phyloP scores from a whole-genome alignment of 2,329 filamentous ascomycete genomes.

The Hirsutella minnesotensis region DNA sequence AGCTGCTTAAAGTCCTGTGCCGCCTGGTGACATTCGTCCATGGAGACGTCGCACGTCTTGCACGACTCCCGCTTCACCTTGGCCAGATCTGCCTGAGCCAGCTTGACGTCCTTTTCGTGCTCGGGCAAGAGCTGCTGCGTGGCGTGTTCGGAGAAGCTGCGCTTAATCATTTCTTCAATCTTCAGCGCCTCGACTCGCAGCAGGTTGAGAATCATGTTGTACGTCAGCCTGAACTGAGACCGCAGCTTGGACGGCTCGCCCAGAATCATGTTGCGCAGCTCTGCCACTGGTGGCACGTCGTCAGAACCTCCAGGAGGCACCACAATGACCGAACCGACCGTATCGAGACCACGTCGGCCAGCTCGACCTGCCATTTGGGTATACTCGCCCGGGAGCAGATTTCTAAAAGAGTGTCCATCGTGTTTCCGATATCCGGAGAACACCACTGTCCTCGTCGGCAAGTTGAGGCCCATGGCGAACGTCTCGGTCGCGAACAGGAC shows the following conservation, averaged over 20 bases:
- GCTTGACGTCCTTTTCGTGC: constrained; percentile 86
- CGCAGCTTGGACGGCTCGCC: constrained; percentile 90
- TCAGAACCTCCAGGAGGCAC: constrained; percentile 69
- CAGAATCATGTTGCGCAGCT: constrained; percentile 86
- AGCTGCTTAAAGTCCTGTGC: constrained; percentile 68
- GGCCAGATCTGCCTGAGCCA: constrained; percentile 82
- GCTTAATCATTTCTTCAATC: constrained; percentile 99
- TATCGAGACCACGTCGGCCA: constrained; percentile 82
- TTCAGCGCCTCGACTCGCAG: constrained; percentile 91
- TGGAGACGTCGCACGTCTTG: constrained; percentile 64
- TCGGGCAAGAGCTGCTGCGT: constrained; percentile 90
- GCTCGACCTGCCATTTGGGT: constrained; percentile 97
- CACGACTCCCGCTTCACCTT: constrained; percentile 84
- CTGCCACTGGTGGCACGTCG: constrained; percentile 75
- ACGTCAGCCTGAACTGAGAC: constrained; percentile 92
- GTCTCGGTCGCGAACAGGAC: constrained; percentile 96
- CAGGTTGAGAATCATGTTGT: constrained; percentile 98
- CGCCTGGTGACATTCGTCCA: constrained; percentile 72
- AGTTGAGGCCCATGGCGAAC: constrained; percentile 94
- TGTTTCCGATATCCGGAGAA: constrained; percentile 97
- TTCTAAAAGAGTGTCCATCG: constrained; percentile 83
- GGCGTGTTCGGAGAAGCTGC: constrained; percentile 95
- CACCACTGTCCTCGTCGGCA: constrained; percentile 91
- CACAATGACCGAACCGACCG: constrained; percentile 88
- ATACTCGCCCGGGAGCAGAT: constrained; percentile 88